These are phyloP conservation scores for Claviceps pazoutovae DNA, from an alignment of 2,329 filamentous ascomycete species.

Conservation along the genomic window DNA sequence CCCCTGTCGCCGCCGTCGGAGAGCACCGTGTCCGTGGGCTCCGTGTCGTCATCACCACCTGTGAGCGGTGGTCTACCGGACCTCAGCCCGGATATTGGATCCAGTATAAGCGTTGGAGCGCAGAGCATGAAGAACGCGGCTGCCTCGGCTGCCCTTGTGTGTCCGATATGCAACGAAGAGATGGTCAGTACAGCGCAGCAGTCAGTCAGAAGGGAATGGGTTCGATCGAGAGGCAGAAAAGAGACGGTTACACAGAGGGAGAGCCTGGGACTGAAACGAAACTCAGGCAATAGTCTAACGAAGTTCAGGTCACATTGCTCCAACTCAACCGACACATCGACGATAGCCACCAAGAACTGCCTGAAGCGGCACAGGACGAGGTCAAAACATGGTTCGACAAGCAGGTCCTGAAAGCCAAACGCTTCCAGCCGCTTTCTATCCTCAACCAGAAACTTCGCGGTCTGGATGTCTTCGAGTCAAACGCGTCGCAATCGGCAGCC, in stretches of 20 bases:
- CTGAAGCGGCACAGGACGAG: conserved; percentile 79
- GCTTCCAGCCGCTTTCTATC: conserved; percentile 79
- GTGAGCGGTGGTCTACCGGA: conserved; percentile 50
- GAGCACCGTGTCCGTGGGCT: conserved; percentile 67
- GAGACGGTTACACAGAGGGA: background rate
- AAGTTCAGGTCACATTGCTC: conserved; percentile 63
- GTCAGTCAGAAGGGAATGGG: background rate
- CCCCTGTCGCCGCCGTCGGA: conserved; percentile 41
- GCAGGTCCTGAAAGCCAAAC: conserved; percentile 84
- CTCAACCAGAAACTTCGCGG: conserved; percentile 90
- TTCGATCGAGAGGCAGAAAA: background rate
- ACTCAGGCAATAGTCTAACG: background rate
- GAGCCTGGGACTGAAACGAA: too few species aligned
- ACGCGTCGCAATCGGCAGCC: conserved; percentile 43
- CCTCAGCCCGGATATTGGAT: conserved; percentile 63
- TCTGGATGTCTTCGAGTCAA: conserved; percentile 86
- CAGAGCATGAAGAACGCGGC: conserved; percentile 37
- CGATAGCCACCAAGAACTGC: conserved; percentile 78
- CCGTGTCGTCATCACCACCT: conserved; percentile 51
- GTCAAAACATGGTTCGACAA: conserved; percentile 96
- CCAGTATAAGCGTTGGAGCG: conserved; percentile 57
- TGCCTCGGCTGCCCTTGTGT: conserved; percentile 54
- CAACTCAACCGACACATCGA: conserved; percentile 82
- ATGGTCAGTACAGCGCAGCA: conserved; percentile 51
- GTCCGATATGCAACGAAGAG: conserved; percentile 96